phyloP scores from a whole-genome alignment of 148 eudicot species.

The Agrostemma githago region DNA sequence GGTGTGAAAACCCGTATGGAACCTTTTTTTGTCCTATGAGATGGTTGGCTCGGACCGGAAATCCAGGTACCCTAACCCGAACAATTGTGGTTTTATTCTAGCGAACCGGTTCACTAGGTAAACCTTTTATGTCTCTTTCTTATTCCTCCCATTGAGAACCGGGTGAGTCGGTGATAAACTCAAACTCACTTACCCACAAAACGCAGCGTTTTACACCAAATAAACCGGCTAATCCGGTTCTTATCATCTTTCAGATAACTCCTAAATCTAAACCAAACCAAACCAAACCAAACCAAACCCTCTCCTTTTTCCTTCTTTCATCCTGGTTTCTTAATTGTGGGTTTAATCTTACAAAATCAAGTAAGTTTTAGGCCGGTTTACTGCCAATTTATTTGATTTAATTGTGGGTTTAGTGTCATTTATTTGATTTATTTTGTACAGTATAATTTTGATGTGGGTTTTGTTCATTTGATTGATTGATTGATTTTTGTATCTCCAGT shows the following conservation, averaged over 20 bases:
- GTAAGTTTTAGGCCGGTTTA: conserved; percentile 13
- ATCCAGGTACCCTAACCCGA: conserved; percentile 16
- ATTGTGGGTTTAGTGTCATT: neutral
- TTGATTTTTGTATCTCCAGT: conserved; percentile 4
- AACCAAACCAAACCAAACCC: conserved; percentile 20
- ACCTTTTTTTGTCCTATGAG: neutral
- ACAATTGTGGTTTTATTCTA: conserved; percentile 20
- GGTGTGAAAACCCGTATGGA: neutral
- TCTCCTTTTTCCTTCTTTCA: conserved; percentile 5
- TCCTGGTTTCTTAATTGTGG: conserved; percentile 7
- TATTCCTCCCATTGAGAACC: conserved; percentile 20
- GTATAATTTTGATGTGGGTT: neutral
- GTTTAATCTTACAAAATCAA: conserved; percentile 23
- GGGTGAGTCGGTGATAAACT: conserved; percentile 31
- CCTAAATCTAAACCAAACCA: conserved; percentile 12
- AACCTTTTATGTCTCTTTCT: neutral
- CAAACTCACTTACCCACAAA: neutral
- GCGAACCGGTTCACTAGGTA: conserved; percentile 34
- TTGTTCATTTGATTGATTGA: conserved; percentile 3
- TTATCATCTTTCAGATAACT: conserved; percentile 28
- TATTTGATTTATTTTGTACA: neutral
- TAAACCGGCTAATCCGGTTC: conserved; percentile 67
- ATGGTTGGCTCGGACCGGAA: conserved; percentile 13
- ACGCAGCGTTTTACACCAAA: conserved; percentile 16
- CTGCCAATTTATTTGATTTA: neutral